phyloP scores from a whole-genome alignment of 345 rosid genomes.

The Xanthoceras sorbifolium region DNA sequence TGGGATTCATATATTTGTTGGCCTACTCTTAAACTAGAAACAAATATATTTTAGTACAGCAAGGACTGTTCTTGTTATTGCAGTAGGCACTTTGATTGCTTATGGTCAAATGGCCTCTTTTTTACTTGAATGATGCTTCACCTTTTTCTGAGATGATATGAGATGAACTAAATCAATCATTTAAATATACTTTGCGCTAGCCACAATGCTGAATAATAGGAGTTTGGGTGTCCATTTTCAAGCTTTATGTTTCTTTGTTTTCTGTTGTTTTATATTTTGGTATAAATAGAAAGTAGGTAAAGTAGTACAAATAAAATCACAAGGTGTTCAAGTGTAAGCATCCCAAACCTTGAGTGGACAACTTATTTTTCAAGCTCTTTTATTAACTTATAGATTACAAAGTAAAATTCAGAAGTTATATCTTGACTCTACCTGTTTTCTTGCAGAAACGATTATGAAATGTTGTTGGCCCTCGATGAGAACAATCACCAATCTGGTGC shows the following conservation, averaged over 20 bases:
- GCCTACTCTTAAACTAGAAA: neutral
- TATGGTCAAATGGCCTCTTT: neutral
- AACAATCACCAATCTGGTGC: constrained; percentile 62
- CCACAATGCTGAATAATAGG: neutral
- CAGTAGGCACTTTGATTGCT: neutral
- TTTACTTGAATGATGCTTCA: neutral
- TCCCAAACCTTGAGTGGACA: neutral
- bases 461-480: constrained; percentile 91
- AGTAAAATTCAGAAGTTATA: constrained; percentile 7
- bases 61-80: neutral
- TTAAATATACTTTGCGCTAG: neutral
- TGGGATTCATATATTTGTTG: neutral
- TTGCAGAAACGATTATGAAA: constrained; percentile 88
- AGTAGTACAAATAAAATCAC: neutral
- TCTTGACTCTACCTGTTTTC: constrained; percentile 9
- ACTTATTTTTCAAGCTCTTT: neutral
- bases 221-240: neutral
- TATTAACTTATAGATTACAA: neutral
- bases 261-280: neutral
- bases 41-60: neutral
- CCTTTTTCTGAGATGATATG: neutral
- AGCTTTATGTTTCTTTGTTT: neutral
- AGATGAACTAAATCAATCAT: neutral
- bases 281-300: neutral
- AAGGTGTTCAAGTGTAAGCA: neutral